phyloP scores from a whole-genome alignment of 176 grass and related monocot genomes.

The Themeda triandra region DNA sequence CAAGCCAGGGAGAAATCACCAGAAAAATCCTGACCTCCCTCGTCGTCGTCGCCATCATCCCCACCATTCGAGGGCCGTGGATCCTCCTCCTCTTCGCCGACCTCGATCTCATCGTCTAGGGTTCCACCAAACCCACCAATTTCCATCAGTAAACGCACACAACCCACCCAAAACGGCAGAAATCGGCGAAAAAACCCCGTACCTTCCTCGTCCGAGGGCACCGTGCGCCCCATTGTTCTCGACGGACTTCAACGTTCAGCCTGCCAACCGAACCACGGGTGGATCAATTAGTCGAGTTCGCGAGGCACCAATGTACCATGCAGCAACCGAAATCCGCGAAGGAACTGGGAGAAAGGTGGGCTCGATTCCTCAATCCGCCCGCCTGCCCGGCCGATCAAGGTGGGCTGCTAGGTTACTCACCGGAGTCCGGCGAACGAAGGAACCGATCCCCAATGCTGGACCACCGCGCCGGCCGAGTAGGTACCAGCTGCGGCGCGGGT shows the following conservation, averaged over 20 bases:
- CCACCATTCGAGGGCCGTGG: too few relatives aligned
- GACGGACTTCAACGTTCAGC: not conserved
- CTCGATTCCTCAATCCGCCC: not conserved
- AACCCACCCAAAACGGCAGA: not conserved
- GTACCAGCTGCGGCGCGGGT: not conserved
- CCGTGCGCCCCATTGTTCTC: too few relatives aligned
- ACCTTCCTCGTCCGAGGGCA: too few relatives aligned
- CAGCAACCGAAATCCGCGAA: not conserved
- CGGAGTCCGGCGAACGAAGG: not conserved
- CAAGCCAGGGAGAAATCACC: too few relatives aligned
- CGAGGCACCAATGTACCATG: not conserved
- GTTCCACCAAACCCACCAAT: not conserved
- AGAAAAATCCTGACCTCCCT: too few relatives aligned
- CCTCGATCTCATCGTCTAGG: too few relatives aligned
- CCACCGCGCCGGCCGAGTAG: not conserved
- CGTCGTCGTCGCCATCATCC: not conserved
- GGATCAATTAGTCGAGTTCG: not conserved
- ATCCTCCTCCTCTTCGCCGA: too few relatives aligned
- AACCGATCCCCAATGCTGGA: not conserved
- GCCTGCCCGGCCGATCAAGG: not conserved
- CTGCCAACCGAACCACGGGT: not conserved
- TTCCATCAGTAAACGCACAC: conserved; percentile 10
- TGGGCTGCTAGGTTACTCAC: not conserved
- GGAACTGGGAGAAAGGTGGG: not conserved
- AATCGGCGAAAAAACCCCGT: not conserved